Evolutionary conservation across 2,329 filamentous ascomycete species (phyloP), one percentile per base, ranked within the genome.

Genomic region (Orbilia oligospora): DNA sequence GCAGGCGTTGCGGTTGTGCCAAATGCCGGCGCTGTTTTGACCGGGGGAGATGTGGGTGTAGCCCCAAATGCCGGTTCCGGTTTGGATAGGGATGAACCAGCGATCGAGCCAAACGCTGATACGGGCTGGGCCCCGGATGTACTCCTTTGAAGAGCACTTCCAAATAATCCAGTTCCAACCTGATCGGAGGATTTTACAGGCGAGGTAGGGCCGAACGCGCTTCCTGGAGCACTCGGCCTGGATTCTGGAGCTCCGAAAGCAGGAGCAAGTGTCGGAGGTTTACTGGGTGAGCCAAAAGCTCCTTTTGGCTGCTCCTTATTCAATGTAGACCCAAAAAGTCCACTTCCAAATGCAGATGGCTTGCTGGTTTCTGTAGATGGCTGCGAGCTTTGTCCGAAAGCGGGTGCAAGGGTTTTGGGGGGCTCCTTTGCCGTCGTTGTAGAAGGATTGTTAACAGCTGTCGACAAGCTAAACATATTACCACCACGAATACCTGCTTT

Each of bases 391-490:
- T 79, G 76, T 10, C 76, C 69, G 22, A 79, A 75, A 1, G 76
- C 76, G 2, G 76, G 56, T 8, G 70, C 76, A 55, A 75, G 76
- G 22, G 70, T 20, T 30, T 70, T 79, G 1, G 55, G 58, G 14
- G 69, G 36, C 5, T 67, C 76, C 16, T 70, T 75, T 24, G 70
- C 65, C n/a, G 76, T 49, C n/a, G 65, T 55, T 24, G 69, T 48
- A 18, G 55, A 51, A 2, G 36, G 2, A 9, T 9, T 38, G 27
- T 51, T 71, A 16, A 20, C 51, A 41, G 56, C 30, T 12, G 76
- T n/a, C 8, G 70, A 65, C 12, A 79, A 33, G 63, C 66, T 67
- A 58, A 79, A 79, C 76, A 79, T 79, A 53, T 73, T 79, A 0
- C 56, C 76, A 6, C 76, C 76, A 30, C 70, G 71, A 27, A 75